Evolutionary conservation across 179 eudicot species (phyloP), one percentile per base, ranked within the genome.

Genomic region (Carnegiea gigantea): DNA sequence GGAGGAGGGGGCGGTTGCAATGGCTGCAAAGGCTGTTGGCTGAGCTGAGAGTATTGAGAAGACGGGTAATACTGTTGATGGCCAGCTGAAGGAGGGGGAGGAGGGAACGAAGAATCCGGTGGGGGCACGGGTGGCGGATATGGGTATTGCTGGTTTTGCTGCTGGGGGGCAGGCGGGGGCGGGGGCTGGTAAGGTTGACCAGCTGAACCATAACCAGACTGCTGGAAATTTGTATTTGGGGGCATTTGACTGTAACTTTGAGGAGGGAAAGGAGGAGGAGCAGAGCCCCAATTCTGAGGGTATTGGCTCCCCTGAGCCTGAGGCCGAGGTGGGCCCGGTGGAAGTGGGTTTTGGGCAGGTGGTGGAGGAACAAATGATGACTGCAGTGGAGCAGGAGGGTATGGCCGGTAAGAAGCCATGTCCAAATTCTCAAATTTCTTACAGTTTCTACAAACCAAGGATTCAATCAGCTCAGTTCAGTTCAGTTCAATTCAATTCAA

Each of bases 401-500:
- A 92, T 77, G 95, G 97, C 89, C 97, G 83, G 81, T 90, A 92
- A 0, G 95, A 91, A 23, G 92, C 93, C 93, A 92, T 92, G 4
- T 81, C 80, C 78, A 79, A 73, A 15, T 75, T 13, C 78, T 44
- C 76, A n/a, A 78, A 77, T 53, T 43, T 4, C 72, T 28, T 72
- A 46, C 46, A 83, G 49, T 70, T 53, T 43, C 73, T 33, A 9
- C 73, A 46, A 57, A 72, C 60, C 14, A 49, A 23, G 20, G 53
- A 48, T 48, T 9, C 14, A 48, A 48, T 48, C 15, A 10, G 9
- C 8, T 40, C 44, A 48, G 15, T 2, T 48, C 53, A 48, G 17
- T 18, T 57, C 62, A 57, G n/a, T 20, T 23, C 26, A 44, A 21
- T 57, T 57, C n/a, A 57, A 5, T 57, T 57, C n/a, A 57, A 5